These are phyloP conservation scores for Ophiostoma australiae DNA, from an alignment of 2,329 filamentous ascomycete genomes.

Conservation along the genomic window DNA sequence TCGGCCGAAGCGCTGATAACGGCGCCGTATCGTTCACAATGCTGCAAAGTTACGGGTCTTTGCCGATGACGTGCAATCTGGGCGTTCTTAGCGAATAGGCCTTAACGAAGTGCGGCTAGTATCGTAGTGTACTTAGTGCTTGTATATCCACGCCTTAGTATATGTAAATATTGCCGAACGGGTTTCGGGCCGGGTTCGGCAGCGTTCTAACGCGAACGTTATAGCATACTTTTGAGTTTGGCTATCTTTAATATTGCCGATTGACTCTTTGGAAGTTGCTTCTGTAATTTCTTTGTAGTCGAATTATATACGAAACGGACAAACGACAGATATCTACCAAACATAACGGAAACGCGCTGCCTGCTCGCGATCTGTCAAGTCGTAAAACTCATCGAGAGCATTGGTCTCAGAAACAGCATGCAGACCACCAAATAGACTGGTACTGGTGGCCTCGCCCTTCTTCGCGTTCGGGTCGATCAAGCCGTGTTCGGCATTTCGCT, in stretches of 20 bases:
- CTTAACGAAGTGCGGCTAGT: neutral
- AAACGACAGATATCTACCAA: neutral
- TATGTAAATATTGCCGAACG: too few relatives aligned
- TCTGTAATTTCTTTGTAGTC: too few relatives aligned
- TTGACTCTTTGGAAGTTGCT: too few relatives aligned
- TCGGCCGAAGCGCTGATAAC: neutral
- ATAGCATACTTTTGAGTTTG: too few relatives aligned
- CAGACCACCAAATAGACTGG: neutral
- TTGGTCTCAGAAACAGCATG: neutral
- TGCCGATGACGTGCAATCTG: neutral
- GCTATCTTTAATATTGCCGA: too few relatives aligned
- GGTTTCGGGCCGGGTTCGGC: too few relatives aligned
- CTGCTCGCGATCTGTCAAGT: neutral
- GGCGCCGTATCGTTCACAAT: neutral
- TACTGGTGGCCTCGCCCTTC: neutral
- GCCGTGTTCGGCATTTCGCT: neutral
- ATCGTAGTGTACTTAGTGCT: too few relatives aligned
- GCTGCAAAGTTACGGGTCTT: neutral
- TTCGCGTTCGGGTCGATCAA: neutral
- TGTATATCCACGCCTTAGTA: too few relatives aligned
- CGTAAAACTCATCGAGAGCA: neutral
- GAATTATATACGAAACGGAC: too few relatives aligned
- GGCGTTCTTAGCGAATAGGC: neutral
- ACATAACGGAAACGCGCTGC: neutral
- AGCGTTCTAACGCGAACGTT: too few relatives aligned